Percentiles rank a stretch among this genome's conserved stretches.
phyloP scores from a whole-genome alignment of 306 rosid species.

The Inga leiocalycina region DNA sequence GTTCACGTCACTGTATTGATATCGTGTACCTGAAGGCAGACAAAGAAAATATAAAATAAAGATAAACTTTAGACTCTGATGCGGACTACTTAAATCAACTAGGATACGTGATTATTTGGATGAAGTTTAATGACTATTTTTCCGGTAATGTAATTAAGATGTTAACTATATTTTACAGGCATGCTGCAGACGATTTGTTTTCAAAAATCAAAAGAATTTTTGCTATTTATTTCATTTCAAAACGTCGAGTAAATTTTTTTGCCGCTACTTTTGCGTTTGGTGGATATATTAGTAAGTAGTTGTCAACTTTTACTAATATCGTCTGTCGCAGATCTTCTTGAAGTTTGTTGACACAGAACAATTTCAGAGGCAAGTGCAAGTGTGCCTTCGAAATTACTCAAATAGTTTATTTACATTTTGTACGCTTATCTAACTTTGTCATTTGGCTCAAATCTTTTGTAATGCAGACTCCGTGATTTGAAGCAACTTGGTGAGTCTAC shows the following conservation, averaged over 20 bases:
- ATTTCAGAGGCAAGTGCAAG: constrained; percentile 64
- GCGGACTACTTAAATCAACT: not conserved
- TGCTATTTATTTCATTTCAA: constrained; percentile 3
- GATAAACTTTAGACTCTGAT: not conserved
- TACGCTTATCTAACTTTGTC: not conserved
- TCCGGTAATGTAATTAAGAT: not conserved
- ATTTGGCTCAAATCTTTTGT: not conserved
- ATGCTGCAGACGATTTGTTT: not conserved
- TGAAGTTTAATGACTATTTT: not conserved
- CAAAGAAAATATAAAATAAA: not conserved
- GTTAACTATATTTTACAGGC: not conserved
- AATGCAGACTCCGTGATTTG: constrained; percentile 57
- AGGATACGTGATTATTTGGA: not conserved
- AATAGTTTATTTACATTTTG: constrained; percentile 6
- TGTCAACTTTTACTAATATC: constrained; percentile 17
- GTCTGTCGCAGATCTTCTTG: constrained; percentile 44
- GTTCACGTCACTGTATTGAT: constrained; percentile 3
- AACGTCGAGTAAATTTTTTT: not conserved
- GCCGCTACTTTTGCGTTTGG: not conserved
- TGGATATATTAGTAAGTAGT: constrained; percentile 11
- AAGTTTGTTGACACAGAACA: constrained; percentile 57
- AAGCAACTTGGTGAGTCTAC: constrained; percentile 54
- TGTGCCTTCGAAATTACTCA: constrained; percentile 15
- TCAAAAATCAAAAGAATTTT: not conserved
- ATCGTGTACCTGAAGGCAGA: constrained; percentile 1